Evolutionary conservation across 306 rosid genomes (phyloP), one percentile per base, ranked within the genome.

Genomic region (Quercus suber): DNA sequence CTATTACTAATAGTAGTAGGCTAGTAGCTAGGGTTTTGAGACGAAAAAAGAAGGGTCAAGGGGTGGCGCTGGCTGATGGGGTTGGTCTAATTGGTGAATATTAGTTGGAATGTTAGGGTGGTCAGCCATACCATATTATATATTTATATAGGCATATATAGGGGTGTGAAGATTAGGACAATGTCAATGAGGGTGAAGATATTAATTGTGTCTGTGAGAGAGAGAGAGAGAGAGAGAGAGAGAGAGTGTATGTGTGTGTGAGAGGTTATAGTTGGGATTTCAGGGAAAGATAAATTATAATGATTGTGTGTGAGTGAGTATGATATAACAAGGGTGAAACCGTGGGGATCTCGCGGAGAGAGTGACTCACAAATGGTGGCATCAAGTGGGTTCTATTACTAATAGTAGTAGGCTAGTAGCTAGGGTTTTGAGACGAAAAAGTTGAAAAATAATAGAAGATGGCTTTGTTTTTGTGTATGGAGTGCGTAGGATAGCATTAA

Each of bases 281-380:
- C 17, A 7, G 41, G 71, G 20, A 15, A 65, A 31, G 21, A 18
- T 27, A 67, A 5, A 71, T 71, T 23, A 15, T 27, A 7, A 25
- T 72, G 63, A 1, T 30, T 51, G 35, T 20, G 3, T 61, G 4
- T 12, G 23, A 30, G 30, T 8, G 59, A 43, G 60, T 11, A 15
- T 57, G 20, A 68, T 73, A n/a, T 8, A 12, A 21, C 45, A 55
- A 81, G 81, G 79, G 83, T 73, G 53, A 82, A 83, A 84, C 84
- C 89, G 97, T 89, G 97, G 93, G 86, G 73, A 84, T 13, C 28
- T 89, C 90, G 90, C 58, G 89, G 93, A 57, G 11, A 37, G 31
- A 18, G 61, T 53, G 17, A 25, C 63, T 20, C 9, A 5, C 33
- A 76, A 72, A 23, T 12, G 55, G 69, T 84, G 87, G 73, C 35